phyloP scores from a whole-genome alignment of 2,329 filamentous ascomycete genomes.

The Sclerotinia sclerotiorum region DNA sequence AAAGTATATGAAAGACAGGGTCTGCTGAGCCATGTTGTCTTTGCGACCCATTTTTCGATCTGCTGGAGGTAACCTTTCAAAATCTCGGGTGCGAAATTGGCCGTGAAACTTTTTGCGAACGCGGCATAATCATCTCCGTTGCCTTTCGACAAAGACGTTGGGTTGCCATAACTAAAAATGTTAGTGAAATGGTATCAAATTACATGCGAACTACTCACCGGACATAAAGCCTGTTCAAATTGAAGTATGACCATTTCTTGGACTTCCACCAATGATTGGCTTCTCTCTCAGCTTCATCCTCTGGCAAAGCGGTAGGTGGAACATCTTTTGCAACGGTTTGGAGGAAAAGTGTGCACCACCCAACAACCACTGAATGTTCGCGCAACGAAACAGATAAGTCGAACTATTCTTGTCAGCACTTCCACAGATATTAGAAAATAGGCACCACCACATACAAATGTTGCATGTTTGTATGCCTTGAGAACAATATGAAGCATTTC shows the following conservation, averaged over 20 bases:
- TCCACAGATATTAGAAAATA: constrained; percentile 24
- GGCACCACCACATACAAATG: constrained; percentile 67
- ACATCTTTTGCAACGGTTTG: constrained; percentile 83
- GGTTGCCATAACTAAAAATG: constrained; percentile 77
- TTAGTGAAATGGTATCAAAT: constrained; percentile 23
- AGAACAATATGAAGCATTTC: constrained; percentile 95
- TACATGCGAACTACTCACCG: constrained; percentile 55
- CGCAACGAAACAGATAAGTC: constrained; percentile 79
- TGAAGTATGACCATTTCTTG: constrained; percentile 99
- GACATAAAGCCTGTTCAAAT: constrained; percentile 92
- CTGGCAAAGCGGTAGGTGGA: constrained; percentile 74
- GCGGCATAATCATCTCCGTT: constrained; percentile 75
- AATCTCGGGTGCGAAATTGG: constrained; percentile 91
- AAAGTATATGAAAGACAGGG: constrained; percentile 91
- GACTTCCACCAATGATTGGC: constrained; percentile 99
- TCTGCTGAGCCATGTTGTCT: constrained; percentile 91
- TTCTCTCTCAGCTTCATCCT: constrained; percentile 81
- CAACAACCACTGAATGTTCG: constrained; percentile 79
- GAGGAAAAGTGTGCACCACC: constrained; percentile 95
- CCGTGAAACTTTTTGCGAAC: constrained; percentile 88
- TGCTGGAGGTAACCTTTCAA: constrained; percentile 91
- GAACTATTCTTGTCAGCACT: constrained; percentile 58
- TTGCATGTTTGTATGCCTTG: constrained; percentile 97
- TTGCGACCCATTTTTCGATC: constrained; percentile 96
- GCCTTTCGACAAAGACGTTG: constrained; percentile 67